These are phyloP conservation scores for Coriolopsis trogii DNA, from an alignment of 1,284 basidiomycete species.

Conservation along the genomic window DNA sequence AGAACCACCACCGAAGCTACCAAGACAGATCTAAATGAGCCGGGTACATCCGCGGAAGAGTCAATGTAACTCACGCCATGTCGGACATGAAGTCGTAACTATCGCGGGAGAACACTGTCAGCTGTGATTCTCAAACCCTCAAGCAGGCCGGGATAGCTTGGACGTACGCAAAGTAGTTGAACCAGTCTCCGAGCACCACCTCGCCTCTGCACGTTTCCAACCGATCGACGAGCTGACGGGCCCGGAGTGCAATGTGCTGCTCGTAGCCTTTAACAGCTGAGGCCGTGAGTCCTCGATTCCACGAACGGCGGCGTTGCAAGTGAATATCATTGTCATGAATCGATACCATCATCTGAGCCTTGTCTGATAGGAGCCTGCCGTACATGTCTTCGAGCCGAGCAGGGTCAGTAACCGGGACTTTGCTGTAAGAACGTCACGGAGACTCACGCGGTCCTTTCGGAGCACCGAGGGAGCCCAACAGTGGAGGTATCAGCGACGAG, in stretches of 20 bases:
- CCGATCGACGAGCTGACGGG: conserved; percentile 40
- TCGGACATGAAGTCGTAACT: conserved; percentile 34
- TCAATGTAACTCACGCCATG: conserved; percentile 28
- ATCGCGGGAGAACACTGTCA: neutral
- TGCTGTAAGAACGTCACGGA: neutral
- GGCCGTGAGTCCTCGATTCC: conserved; percentile 54
- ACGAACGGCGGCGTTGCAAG: conserved; percentile 49
- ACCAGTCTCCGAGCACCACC: conserved; percentile 46
- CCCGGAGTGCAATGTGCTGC: conserved; percentile 42
- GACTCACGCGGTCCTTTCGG: conserved; percentile 9
- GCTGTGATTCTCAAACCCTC: neutral
- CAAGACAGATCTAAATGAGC: neutral
- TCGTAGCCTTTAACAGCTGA: conserved; percentile 56
- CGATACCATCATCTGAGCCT: no score
- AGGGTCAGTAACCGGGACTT: neutral
- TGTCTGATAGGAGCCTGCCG: no score
- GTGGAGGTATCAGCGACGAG: neutral
- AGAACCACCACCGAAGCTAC: conserved; percentile 28
- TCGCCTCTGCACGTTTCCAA: conserved; percentile 38
- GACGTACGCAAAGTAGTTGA: conserved; percentile 56
- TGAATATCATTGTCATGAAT: conserved; percentile 43
- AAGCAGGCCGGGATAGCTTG: neutral
- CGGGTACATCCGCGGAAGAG: neutral
- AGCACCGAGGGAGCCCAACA: conserved; percentile 3
- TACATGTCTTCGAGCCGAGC: conserved; percentile 2